phyloP scores from a whole-genome alignment of 164 flowering plant genomes.

The Vitis amurensis region DNA sequence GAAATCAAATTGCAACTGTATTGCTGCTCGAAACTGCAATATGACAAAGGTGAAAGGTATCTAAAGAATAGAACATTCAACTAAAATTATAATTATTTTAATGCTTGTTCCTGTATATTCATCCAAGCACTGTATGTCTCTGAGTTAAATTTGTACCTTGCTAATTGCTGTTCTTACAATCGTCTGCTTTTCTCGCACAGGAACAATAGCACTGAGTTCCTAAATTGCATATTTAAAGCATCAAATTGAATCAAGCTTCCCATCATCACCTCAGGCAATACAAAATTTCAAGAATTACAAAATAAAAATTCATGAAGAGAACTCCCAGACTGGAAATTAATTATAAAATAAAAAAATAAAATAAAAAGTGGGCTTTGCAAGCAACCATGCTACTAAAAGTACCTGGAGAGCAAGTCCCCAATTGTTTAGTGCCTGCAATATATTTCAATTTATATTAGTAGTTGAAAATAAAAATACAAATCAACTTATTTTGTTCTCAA shows the following conservation, averaged over 20 bases:
- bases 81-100: not conserved
- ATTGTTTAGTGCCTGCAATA: conserved; percentile 88
- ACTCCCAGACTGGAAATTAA: not conserved
- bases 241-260: not conserved
- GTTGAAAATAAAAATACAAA: not conserved
- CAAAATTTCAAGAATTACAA: not conserved
- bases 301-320: not conserved
- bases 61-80: conserved; percentile 4
- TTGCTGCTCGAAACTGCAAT: conserved; percentile 92
- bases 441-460: conserved; percentile 4
- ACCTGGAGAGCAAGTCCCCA: conserved; percentile 99
- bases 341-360: not conserved
- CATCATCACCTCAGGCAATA: not conserved
- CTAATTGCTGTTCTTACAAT: conserved; percentile 91
- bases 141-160: conserved; percentile 58
- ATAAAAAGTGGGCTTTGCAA: not conserved
- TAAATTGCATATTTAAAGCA: conserved; percentile 28
- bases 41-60: conserved; percentile 14
- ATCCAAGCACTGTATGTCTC: conserved; percentile 16
- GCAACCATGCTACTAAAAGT: conserved; percentile 9
- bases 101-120: conserved; percentile 13
- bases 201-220: conserved; percentile 98
- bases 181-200: conserved; percentile 84
- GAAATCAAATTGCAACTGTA: conserved; percentile 92
- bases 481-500: not conserved